Evolutionary conservation across 768 basidiomycete species (phyloP).

Genomic region (Pisolithus tinctorius): DNA sequence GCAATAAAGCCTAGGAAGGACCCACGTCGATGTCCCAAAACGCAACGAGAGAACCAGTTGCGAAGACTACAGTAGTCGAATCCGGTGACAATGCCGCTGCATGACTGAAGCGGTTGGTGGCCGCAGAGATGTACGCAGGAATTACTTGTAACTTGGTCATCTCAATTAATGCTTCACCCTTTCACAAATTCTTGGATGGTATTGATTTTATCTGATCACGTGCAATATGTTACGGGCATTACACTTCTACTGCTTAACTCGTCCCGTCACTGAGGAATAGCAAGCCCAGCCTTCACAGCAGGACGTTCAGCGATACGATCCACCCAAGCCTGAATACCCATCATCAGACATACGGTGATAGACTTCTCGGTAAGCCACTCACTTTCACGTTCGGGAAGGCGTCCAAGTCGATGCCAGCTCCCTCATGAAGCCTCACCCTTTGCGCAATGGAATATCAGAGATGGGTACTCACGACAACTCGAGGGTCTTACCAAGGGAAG

Average conservation of each 20-base stretch:
- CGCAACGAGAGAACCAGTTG: constrained; percentile 47
- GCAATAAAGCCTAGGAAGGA: background rate
- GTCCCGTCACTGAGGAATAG: constrained; percentile 5
- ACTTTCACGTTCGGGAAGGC: constrained; percentile 62
- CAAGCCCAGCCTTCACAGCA: constrained; percentile 18
- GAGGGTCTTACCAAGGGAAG: constrained; percentile 45
- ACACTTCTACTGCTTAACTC: background rate
- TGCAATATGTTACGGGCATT: background rate
- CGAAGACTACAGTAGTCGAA: constrained; percentile 45
- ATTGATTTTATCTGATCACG: constrained; percentile 1
- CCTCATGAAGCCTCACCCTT: constrained; percentile 50
- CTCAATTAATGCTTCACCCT: background rate
- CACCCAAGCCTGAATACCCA: constrained; percentile 21
- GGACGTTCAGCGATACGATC: constrained; percentile 20
- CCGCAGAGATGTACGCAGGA: constrained; percentile 40
- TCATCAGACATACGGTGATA: background rate
- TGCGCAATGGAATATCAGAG: background rate
- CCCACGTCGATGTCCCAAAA: constrained; percentile 54
- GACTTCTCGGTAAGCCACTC: background rate
- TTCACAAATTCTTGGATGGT: too few relatives aligned
- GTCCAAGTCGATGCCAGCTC: constrained; percentile 51
- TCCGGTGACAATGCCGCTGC: constrained; percentile 30
- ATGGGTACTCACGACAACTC: background rate
- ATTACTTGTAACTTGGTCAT: constrained; percentile 12
- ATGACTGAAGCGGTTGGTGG: constrained; percentile 40